phyloP scores from a whole-genome alignment of 306 rosid species.

The Prunus kanzakura region DNA sequence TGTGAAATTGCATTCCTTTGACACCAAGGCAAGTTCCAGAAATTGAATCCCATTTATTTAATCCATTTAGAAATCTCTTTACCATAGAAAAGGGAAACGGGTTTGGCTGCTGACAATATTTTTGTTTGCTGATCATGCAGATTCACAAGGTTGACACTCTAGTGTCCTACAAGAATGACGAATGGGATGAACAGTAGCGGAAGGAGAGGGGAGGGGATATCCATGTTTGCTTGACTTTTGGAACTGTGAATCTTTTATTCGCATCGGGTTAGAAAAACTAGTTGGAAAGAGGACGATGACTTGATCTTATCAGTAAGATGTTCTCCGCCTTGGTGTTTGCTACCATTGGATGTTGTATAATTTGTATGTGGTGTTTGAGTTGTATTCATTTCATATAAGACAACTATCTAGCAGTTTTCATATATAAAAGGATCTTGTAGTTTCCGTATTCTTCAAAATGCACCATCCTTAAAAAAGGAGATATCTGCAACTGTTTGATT shows the following conservation, averaged over 20 bases:
- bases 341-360: neutral
- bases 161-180: constrained; percentile 95
- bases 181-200: constrained; percentile 68
- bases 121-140: constrained; percentile 40
- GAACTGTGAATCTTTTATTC: constrained; percentile 65
- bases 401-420: neutral
- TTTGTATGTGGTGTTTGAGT: constrained; percentile 1
- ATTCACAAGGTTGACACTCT: constrained; percentile 92
- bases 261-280: constrained; percentile 28
- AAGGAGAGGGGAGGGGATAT: neutral
- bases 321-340: neutral
- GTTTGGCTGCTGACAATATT: neutral
- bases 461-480: neutral
- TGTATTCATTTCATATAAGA: neutral
- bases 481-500: too few species aligned
- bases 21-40: constrained; percentile 70
- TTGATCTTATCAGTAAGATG: neutral
- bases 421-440: neutral
- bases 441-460: neutral
- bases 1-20: constrained; percentile 98
- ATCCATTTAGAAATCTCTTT: constrained; percentile 1
- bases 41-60: neutral
- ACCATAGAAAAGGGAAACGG: neutral
- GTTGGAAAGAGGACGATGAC: neutral
- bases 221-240: neutral